phyloP scores from a whole-genome alignment of 352 stramenopile genomes.

The Globisporangium cylindrosporum region DNA sequence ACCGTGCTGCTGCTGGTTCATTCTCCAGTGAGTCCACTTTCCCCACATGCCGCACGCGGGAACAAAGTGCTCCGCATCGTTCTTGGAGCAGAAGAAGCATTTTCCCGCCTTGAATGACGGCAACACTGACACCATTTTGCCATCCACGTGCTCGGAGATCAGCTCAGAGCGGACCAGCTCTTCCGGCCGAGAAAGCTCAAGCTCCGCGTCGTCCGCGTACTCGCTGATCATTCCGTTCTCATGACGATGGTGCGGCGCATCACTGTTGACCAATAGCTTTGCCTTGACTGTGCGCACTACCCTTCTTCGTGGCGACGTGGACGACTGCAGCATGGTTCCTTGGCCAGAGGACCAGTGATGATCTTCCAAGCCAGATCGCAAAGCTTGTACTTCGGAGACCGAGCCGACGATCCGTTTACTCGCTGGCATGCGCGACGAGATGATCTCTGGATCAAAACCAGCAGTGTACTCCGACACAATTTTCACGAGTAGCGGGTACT shows the following conservation, averaged over 20 bases:
- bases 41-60: conserved; percentile 80
- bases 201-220: conserved; percentile 10
- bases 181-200: conserved; percentile 14
- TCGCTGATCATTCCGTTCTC: conserved; percentile 5
- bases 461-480: conserved; percentile 84
- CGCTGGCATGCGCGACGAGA: conserved; percentile 40
- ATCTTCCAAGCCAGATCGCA: neutral
- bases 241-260: neutral
- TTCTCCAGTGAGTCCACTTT: conserved; percentile 84
- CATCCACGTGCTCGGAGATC: conserved; percentile 3
- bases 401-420: conserved; percentile 22
- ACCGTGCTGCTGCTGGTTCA: conserved; percentile 66
- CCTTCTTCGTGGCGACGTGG: conserved; percentile 13
- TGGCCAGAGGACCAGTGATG: conserved; percentile 14
- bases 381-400: neutral
- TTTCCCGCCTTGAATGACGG: conserved; percentile 79
- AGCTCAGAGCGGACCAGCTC: conserved; percentile 1
- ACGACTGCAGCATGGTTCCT: conserved; percentile 7
- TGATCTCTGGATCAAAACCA: conserved; percentile 73
- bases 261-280: conserved; percentile 11
- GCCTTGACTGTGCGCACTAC: conserved; percentile 5
- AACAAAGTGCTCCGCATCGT: conserved; percentile 76
- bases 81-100: conserved; percentile 86
- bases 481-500: conserved; percentile 76
- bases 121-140: conserved; percentile 69